phyloP scores from a whole-genome alignment of 169 alveolate species.

The Cyclospora cayetanensis region DNA sequence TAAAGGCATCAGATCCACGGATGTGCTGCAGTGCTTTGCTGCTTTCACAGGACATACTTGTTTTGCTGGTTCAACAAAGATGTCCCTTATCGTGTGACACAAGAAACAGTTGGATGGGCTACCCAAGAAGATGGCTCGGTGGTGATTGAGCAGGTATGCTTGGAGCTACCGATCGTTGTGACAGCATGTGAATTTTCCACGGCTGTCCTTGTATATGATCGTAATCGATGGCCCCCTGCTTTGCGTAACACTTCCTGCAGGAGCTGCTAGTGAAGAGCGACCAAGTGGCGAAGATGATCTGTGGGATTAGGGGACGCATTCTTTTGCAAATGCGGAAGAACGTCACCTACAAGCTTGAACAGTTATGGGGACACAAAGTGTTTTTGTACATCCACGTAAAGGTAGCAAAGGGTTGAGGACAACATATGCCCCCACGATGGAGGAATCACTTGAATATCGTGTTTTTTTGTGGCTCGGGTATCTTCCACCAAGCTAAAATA shows the following conservation, averaged over 20 bases:
- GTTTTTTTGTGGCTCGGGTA: not conserved
- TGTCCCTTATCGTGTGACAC: constrained; percentile 72
- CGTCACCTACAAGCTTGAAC: constrained; percentile 68
- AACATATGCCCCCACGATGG: not conserved
- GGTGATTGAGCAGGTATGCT: constrained; percentile 68
- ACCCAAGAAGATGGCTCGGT: constrained; percentile 66
- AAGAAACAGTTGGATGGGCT: constrained; percentile 76
- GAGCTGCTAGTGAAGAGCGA: constrained; percentile 68
- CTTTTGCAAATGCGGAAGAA: constrained; percentile 72
- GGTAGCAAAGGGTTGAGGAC: not conserved
- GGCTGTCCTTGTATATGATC: not conserved
- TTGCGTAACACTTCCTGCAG: not conserved
- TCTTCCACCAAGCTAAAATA: not conserved
- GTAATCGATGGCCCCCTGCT: no score
- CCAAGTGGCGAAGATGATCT: constrained; percentile 73
- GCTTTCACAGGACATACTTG: constrained; percentile 61
- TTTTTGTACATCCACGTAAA: constrained; percentile 64
- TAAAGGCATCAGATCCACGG: not conserved
- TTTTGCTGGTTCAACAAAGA: constrained; percentile 77
- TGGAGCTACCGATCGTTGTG: no score
- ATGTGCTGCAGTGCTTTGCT: not conserved
- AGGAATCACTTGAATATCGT: not conserved
- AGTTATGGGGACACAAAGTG: constrained; percentile 67
- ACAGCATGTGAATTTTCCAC: not conserved
- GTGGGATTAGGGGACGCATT: constrained; percentile 73